Base-by-base conservation (phyloP, 2,329 filamentous ascomycete genomes). In the Nigrospora osmanthi region DNA sequence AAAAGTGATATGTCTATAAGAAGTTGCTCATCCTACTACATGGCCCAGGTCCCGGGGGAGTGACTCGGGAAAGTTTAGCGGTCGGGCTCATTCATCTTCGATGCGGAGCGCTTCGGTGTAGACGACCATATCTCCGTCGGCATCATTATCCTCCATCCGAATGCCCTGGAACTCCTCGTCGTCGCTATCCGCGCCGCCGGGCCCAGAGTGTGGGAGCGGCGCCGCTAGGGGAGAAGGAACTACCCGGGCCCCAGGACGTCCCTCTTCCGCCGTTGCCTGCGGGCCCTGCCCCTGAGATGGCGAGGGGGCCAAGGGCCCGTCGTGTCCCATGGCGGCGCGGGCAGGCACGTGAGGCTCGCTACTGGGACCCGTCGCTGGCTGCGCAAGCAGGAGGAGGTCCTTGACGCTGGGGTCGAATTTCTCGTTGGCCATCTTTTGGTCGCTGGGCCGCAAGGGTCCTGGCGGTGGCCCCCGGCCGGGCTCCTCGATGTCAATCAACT, bases 401-500 rank as follows among this genome's bases (percentile, higher is more conserved):
- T 59, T 58, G n/a, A 53, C 54, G 30, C 11, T 42, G 3, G 54
- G 54, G 17, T 58, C 53, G 15, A 57, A 60, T 42, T 58, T 60
- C 46, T 59, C 54, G 30, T 58, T 58, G 36, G 41, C 49, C 40
- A 51, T 39, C n/a, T 54, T 53, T 7, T 44, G 38, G 5, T 42
- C 38, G 5, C 43, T 49, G 10, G 52, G 50, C n/a, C 50, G 45
- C 9, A 56, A 50, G 4, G 50, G 49, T 35, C 51, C 47, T 11
- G 47, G 44, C 15, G 48, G 23, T 30, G 3, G 33, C 38, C n/a
- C 35, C 38, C 23, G 47, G 34, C 3, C 39, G 30, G 1, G 19
- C 38, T 70, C 67, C 40, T 68, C 71, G 45, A 76, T 52, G 34
- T 67, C 64, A 43, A 78, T 68, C 11, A 76, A 53, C 13, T 47